phyloP scores from a whole-genome alignment of 257 asterid species.

The Primulina eburnea region DNA sequence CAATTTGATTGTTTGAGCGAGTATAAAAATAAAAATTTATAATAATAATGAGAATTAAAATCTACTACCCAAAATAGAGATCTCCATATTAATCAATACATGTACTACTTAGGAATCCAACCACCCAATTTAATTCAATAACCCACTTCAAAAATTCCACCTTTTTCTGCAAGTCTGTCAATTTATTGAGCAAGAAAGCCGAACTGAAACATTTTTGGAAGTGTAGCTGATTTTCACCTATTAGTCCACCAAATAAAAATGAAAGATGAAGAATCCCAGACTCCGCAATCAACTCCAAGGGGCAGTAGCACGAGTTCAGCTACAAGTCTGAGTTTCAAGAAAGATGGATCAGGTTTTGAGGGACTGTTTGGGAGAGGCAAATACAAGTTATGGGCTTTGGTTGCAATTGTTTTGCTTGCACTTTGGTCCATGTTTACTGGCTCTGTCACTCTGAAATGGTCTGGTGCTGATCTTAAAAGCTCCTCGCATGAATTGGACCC shows the following conservation, averaged over 20 bases:
- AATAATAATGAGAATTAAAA: not conserved
- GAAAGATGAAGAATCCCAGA: conserved; percentile 73
- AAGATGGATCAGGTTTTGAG: conserved; percentile 46
- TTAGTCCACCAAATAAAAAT: conserved; percentile 31
- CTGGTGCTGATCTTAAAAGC: conserved; percentile 54
- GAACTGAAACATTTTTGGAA: not conserved
- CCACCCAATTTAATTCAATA: not conserved
- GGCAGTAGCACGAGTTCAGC: conserved; percentile 26
- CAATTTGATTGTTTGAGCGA: not conserved
- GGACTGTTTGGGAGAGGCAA: conserved; percentile 69
- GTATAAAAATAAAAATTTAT: not conserved
- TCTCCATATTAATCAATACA: conserved; percentile 17
- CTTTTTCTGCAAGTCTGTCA: not conserved
- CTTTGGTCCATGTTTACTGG: conserved; percentile 96
- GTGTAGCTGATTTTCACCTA: not conserved
- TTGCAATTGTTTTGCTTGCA: conserved; percentile 72
- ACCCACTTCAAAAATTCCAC: conserved; percentile 12
- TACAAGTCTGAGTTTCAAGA: conserved; percentile 37
- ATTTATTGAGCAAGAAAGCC: conserved; percentile 8
- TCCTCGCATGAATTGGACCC: conserved; percentile 49
- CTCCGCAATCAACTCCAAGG: conserved; percentile 30
- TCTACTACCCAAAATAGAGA: too few relatives aligned
- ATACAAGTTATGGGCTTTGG: conserved; percentile 88
- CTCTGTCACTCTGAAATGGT: conserved; percentile 80
- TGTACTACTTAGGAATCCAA: conserved; percentile 8